Conservation (phyloP, 2,329 filamentous ascomycete genomes). For the Fusarium mundagurra region DNA sequence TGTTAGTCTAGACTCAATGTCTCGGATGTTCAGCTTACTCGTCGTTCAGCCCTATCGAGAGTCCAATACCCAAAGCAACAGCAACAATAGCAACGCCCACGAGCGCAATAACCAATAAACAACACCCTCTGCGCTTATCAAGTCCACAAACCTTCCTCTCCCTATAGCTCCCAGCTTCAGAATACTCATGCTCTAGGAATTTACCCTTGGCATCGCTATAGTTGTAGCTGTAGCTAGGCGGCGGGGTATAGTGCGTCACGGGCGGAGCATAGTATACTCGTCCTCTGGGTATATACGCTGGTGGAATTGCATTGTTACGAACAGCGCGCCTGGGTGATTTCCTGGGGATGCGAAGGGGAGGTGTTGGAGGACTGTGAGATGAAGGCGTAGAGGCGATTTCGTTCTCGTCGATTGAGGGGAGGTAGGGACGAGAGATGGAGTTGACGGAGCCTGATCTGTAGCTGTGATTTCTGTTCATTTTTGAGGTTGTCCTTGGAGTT, state of each 20-base stretch:
- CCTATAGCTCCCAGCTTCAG: slow-evolving; percentile 18
- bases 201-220: slow-evolving; percentile 34
- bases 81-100: slow-evolving; percentile 46
- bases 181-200: slow-evolving; percentile 18
- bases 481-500: not conserved
- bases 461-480: slow-evolving; percentile 35
- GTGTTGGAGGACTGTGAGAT: slow-evolving; percentile 30
- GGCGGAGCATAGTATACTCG: slow-evolving; percentile 19
- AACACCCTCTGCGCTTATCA: slow-evolving; percentile 43
- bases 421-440: slow-evolving; percentile 42
- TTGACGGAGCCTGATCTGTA: slow-evolving; percentile 21
- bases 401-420: slow-evolving; percentile 53
- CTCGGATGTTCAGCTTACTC: slow-evolving; percentile 43
- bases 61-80: slow-evolving; percentile 52
- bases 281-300: slow-evolving; percentile 38
- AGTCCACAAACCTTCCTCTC: slow-evolving; percentile 10
- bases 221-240: slow-evolving; percentile 34
- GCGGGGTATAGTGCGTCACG: slow-evolving; percentile 28
- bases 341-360: slow-evolving; percentile 44
- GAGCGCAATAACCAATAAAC: slow-evolving; percentile 44
- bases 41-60: slow-evolving; percentile 52
- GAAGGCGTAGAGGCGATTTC: slow-evolving; percentile 38
- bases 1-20: not conserved
- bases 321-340: slow-evolving; percentile 40
- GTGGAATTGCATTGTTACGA: slow-evolving; percentile 32